phyloP scores from a whole-genome alignment of 1,284 basidiomycete species.

The Anthracocystis panici-leucophaei region DNA sequence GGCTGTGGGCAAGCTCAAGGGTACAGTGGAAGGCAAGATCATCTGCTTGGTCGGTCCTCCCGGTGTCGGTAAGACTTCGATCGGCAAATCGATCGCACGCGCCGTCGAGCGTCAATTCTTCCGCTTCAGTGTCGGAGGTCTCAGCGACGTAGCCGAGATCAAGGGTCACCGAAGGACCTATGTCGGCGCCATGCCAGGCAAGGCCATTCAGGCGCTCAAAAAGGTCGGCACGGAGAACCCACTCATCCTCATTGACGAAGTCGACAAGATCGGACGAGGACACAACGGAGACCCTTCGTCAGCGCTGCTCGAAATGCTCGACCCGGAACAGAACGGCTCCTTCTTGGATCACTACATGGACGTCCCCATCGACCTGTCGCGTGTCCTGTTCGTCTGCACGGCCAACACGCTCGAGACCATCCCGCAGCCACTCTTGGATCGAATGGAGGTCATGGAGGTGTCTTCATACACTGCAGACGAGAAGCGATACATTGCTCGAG shows the following conservation, averaged over 20 bases:
- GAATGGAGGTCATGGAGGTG: constrained; percentile 92
- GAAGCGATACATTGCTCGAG: constrained; percentile 90
- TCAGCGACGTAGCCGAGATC: constrained; percentile 98
- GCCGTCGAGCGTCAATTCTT: constrained; percentile 89
- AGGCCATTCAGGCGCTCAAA: constrained; percentile 97
- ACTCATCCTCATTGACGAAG: constrained; percentile 90
- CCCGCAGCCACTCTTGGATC: constrained; percentile 92
- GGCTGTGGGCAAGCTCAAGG: constrained; percentile 94
- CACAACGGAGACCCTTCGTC: constrained; percentile 96
- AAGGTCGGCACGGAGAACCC: constrained; percentile 98
- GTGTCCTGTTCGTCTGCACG: constrained; percentile 97
- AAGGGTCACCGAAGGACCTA: constrained; percentile 98
- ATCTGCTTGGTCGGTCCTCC: constrained; percentile 96
- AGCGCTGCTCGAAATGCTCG: constrained; percentile 95
- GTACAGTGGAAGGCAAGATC: constrained; percentile 98
- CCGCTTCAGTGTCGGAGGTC: constrained; percentile 94
- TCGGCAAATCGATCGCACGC: constrained; percentile 88
- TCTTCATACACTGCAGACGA: constrained; percentile 89
- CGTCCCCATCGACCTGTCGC: constrained; percentile 94
- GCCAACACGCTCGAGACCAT: constrained; percentile 83
- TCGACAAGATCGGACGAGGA: constrained; percentile 96
- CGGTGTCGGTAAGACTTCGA: constrained; percentile 92
- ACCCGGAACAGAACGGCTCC: constrained; percentile 95
- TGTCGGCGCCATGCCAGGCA: constrained; percentile 89
- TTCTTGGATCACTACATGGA: constrained; percentile 99